Evolutionary conservation across 495 filamentous ascomycete species (phyloP).

Genomic region (Choiromyces venosus): DNA sequence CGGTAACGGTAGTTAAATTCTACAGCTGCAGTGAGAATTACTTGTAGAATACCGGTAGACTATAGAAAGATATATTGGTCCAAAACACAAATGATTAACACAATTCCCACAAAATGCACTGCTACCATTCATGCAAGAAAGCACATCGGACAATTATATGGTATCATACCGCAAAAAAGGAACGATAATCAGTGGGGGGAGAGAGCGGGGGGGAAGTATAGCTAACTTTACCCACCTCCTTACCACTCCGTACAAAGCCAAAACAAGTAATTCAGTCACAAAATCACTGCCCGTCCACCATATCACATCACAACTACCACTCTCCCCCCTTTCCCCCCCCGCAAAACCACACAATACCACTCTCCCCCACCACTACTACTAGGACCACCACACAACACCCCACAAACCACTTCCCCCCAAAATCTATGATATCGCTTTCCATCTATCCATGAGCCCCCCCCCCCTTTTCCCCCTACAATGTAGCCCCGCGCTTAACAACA

Average conservation of each 20-base stretch:
- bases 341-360: not conserved
- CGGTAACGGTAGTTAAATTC: not conserved
- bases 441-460: not conserved
- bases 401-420: not conserved
- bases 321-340: not conserved
- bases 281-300: too few species aligned
- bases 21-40: not conserved
- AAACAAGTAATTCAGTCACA: not conserved
- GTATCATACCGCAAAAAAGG: not conserved
- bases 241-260: not conserved
- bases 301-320: not conserved
- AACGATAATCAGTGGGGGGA: too few species aligned
- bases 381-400: not conserved
- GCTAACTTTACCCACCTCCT: too few species aligned
- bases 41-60: not conserved
- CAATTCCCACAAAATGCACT: not conserved
- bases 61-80: not conserved
- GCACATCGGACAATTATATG: not conserved
- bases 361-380: too few species aligned
- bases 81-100: not conserved
- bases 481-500: not conserved
- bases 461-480: too few species aligned
- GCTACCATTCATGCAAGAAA: not conserved
- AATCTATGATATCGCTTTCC: not conserved
- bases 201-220: too few species aligned